Evolutionary conservation across 257 asterid genomes (phyloP).

Genomic region (Gentiana macrophylla): DNA sequence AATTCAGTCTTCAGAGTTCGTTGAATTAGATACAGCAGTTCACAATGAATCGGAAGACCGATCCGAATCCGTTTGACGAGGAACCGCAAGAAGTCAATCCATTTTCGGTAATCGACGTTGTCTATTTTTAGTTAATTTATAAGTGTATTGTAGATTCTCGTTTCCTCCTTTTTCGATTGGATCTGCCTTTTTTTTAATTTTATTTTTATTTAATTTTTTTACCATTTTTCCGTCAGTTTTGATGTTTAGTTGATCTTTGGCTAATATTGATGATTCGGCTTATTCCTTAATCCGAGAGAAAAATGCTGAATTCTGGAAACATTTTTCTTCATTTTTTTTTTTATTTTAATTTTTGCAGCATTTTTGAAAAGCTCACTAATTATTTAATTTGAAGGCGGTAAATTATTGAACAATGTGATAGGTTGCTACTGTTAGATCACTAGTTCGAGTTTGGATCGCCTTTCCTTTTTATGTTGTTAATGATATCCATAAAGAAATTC

Average conservation of each 20-base stretch:
- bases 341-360: too few relatives aligned
- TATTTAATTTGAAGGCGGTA: too few relatives aligned
- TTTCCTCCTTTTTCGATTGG: neutral
- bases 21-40: neutral
- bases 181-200: constrained; percentile 13
- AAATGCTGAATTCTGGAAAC: too few relatives aligned
- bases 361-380: too few relatives aligned
- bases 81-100: constrained; percentile 97
- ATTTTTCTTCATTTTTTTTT: too few relatives aligned
- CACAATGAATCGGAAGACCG: constrained; percentile 69
- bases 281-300: neutral
- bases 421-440: too few relatives aligned
- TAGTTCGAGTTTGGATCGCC: too few relatives aligned
- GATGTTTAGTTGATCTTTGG: neutral
- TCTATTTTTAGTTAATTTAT: constrained; percentile 22
- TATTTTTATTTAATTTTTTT: neutral
- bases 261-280: constrained; percentile 4
- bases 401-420: too few relatives aligned
- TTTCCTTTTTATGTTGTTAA: too few relatives aligned
- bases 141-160: constrained; percentile 1
- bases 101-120: constrained; percentile 61
- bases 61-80: constrained; percentile 95
- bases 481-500: too few relatives aligned
- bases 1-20: neutral
- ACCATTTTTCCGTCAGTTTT: neutral